phyloP scores from a whole-genome alignment of 805 yeast species.

The Candida taoyuanica region DNA sequence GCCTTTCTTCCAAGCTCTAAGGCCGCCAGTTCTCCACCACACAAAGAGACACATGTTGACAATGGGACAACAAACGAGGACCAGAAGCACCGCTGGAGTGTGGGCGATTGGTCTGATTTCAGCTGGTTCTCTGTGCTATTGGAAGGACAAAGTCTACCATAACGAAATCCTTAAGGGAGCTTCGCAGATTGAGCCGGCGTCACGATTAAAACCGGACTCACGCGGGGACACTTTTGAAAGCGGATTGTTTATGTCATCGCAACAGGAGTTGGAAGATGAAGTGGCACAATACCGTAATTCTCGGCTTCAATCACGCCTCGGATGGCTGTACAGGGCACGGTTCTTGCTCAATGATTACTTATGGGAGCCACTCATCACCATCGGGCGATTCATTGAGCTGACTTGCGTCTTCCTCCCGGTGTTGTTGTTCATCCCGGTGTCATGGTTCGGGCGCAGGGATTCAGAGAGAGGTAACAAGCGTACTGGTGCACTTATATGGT shows the following conservation, averaged over 20 bases:
- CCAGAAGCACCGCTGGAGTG: neutral
- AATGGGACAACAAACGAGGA: too few relatives aligned
- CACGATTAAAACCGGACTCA: constrained; percentile 34
- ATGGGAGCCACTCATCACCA: constrained; percentile 64
- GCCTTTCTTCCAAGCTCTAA: too few relatives aligned
- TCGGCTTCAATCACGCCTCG: constrained; percentile 14
- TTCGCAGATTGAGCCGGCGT: constrained; percentile 9
- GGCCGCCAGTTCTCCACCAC: too few relatives aligned
- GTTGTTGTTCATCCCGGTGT: constrained; percentile 56
- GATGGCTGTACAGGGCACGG: constrained; percentile 36
- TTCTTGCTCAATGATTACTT: constrained; percentile 49
- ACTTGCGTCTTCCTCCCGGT: constrained; percentile 67
- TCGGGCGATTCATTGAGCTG: constrained; percentile 66
- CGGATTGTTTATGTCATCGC: constrained; percentile 59
- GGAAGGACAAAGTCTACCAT: too few relatives aligned
- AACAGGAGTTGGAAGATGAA: constrained; percentile 44
- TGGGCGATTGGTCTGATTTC: neutral
- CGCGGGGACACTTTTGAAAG: constrained; percentile 63
- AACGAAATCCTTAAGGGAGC: constrained; percentile 14
- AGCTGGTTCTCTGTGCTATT: too few relatives aligned
- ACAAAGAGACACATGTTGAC: too few relatives aligned
- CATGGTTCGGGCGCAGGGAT: constrained; percentile 27
- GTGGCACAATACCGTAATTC: constrained; percentile 31
- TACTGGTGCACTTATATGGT: constrained; percentile 71
- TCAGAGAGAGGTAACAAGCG: constrained; percentile 35